Percentiles rank a stretch among this genome's conserved stretches.
Conservation (phyloP, 2,329 filamentous ascomycete genomes). For the Didymosphaeria variabile region DNA sequence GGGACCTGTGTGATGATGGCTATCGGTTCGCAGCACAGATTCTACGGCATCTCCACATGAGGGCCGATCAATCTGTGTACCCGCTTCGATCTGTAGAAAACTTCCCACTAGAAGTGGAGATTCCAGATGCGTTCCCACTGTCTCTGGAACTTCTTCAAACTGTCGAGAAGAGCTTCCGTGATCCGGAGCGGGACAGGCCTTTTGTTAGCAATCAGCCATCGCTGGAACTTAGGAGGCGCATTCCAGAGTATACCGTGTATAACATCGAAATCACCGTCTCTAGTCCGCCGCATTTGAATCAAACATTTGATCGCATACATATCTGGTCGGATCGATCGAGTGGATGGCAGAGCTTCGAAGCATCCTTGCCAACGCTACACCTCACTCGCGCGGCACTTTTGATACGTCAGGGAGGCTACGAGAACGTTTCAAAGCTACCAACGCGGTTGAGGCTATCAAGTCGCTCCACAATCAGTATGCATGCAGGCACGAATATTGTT, state of each 20-base stretch:
- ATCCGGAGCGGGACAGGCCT: conserved; percentile 24
- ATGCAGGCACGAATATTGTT: not conserved
- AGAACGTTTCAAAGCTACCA: not conserved
- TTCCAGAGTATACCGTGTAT: conserved; percentile 18
- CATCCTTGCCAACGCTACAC: conserved; percentile 27
- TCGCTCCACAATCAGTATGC: not conserved
- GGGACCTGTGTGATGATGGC: conserved; percentile 33
- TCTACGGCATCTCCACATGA: conserved; percentile 34
- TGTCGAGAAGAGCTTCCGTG: conserved; percentile 30
- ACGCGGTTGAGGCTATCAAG: not conserved
- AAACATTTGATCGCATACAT: conserved; percentile 27
- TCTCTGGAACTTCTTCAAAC: conserved; percentile 29
- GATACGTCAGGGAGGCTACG: conserved; percentile 19
- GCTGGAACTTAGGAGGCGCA: conserved; percentile 3
- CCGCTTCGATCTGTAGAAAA: conserved; percentile 25
- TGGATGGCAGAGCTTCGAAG: conserved; percentile 23
- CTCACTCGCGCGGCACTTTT: conserved; percentile 27
- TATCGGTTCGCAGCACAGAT: conserved; percentile 31
- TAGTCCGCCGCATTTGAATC: conserved; percentile 19
- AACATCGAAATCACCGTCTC: conserved; percentile 19
- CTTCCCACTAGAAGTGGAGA: conserved; percentile 25
- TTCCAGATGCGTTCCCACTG: conserved; percentile 30
- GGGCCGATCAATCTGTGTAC: conserved; percentile 30
- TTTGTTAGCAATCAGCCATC: conserved; percentile 33
- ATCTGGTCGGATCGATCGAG: conserved; percentile 24